Conservation (phyloP, 768 basidiomycete species). For the Rhizopogon sp. region DNA sequence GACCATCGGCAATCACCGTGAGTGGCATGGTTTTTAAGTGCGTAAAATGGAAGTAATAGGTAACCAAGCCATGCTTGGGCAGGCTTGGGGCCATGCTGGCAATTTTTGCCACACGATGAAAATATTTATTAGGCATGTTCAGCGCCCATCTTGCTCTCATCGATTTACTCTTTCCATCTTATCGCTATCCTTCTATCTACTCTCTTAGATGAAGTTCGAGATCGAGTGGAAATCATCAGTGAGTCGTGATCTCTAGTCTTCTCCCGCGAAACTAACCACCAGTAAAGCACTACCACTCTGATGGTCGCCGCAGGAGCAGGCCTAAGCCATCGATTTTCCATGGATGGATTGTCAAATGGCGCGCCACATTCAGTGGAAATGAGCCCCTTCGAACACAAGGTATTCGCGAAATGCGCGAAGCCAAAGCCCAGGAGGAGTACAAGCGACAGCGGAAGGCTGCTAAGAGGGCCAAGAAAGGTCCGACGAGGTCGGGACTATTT, state of each 20-base stretch:
- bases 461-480: slow-evolving; percentile 12
- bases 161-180: background rate
- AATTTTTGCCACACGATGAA: background rate
- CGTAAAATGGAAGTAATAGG: background rate
- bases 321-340: slow-evolving; percentile 58
- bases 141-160: background rate
- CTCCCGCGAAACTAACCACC: background rate
- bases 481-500: slow-evolving; percentile 19
- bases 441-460: slow-evolving; percentile 22
- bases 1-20: too few species aligned
- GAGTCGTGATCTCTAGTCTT: slow-evolving; percentile 8
- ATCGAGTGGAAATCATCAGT: slow-evolving; percentile 31
- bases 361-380: slow-evolving; percentile 64
- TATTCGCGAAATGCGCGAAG: slow-evolving; percentile 66
- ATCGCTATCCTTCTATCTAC: background rate
- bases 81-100: background rate
- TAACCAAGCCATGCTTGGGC: background rate
- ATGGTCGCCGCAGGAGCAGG: slow-evolving; percentile 39
- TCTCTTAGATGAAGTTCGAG: slow-evolving; percentile 16
- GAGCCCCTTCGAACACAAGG: slow-evolving; percentile 60
- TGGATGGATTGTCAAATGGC: slow-evolving; percentile 77
- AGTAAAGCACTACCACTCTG: slow-evolving; percentile 26
- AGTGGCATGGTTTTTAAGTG: background rate
- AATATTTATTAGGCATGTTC: background rate
- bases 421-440: slow-evolving; percentile 30